Conservation (phyloP, 2,329 filamentous ascomycete genomes). For the Cryphonectria radicalis region DNA sequence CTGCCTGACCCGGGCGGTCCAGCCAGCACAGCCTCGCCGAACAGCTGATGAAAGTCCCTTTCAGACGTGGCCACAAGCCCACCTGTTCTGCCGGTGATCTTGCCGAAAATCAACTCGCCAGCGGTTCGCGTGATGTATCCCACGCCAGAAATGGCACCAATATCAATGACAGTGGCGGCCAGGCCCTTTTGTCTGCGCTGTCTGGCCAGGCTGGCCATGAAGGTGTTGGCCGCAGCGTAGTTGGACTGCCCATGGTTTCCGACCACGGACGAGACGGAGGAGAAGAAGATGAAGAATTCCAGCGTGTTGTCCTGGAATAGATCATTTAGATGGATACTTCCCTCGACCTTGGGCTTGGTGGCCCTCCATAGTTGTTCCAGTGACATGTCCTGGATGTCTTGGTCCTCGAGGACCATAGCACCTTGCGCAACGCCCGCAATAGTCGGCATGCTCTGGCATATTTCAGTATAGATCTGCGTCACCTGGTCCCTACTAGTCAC, state of each 20-base stretch:
- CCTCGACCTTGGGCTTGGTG: conserved; percentile 38
- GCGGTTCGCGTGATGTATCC: conserved; percentile 44
- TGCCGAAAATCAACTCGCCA: neutral
- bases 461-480: neutral
- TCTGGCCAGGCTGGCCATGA: conserved; percentile 40
- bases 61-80: conserved; percentile 34
- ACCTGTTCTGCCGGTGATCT: neutral
- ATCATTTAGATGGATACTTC: conserved; percentile 37
- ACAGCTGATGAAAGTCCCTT: conserved; percentile 45
- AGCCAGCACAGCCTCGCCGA: conserved; percentile 46
- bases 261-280: conserved; percentile 33
- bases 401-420: conserved; percentile 22
- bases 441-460: neutral
- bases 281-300: conserved; percentile 44
- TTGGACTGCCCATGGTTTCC: conserved; percentile 44
- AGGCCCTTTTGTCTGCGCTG: conserved; percentile 44
- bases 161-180: conserved; percentile 43
- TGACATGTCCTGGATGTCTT: conserved; percentile 23
- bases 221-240: conserved; percentile 49
- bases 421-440: conserved; percentile 20
- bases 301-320: conserved; percentile 37
- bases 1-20: neutral
- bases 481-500: too few species aligned
- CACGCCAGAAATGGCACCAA: conserved; percentile 45
- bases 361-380: conserved; percentile 39